Conservation (phyloP, 2,329 filamentous ascomycete genomes). For the Ceratocystis colombiana region DNA sequence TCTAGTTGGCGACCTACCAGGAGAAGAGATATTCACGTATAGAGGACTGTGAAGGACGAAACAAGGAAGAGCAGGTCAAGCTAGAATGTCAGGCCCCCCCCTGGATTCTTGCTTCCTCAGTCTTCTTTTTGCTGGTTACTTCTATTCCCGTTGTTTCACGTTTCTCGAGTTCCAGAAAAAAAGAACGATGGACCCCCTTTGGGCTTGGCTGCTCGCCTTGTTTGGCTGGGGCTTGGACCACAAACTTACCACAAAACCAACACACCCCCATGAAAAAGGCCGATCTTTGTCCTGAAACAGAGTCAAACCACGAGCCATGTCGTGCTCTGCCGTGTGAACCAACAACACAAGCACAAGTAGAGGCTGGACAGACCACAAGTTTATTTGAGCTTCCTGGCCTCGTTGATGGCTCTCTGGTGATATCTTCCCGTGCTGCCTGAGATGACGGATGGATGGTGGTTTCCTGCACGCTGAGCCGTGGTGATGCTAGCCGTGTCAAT, state of each 20-base stretch:
- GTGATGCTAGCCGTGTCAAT: too few relatives aligned
- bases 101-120: neutral
- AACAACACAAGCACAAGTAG: too few relatives aligned
- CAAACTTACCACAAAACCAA: too few relatives aligned
- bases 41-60: too few relatives aligned
- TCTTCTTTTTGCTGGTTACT: neutral
- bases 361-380: too few relatives aligned
- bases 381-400: neutral
- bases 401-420: neutral
- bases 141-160: conserved; percentile 13
- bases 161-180: neutral
- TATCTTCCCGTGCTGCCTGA: too few relatives aligned
- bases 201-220: neutral
- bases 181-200: neutral
- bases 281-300: conserved; percentile 11
- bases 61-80: neutral
- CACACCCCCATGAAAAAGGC: neutral
- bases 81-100: neutral
- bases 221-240: neutral
- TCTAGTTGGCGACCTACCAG: neutral
- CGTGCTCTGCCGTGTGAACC: neutral
- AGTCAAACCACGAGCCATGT: conserved; percentile 6
- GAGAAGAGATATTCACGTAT: too few relatives aligned
- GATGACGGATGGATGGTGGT: too few relatives aligned
- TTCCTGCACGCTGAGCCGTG: too few relatives aligned